Base-by-base conservation (phyloP, 306 rosid genomes). In the Inga laurina region DNA sequence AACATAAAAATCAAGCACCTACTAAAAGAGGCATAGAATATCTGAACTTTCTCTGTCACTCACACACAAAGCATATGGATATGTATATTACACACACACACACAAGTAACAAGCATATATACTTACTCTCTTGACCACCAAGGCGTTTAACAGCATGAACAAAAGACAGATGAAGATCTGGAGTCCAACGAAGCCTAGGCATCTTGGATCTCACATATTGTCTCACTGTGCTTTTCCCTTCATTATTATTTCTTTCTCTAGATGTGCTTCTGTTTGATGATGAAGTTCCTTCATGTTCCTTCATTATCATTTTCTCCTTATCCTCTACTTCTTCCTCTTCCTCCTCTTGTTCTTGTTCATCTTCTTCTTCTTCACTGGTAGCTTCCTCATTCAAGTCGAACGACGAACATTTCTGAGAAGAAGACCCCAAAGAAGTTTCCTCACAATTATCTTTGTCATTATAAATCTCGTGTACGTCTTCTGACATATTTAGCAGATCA, bases 171-270 rank as follows among this genome's bases (percentile, higher is more conserved):
- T 89, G 97, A 59, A 93, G 97, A 46, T 92, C 89, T 44, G 91
- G 91, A 79, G 94, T 92, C 94, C 97, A 91, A 4, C 93, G 92
- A 39, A 91, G 97, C 76, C 94, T 80, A 14, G 93, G 94, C 89
- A 89, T 79, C 86, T 88, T 91, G 4, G 94, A 91, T 77, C 97
- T 77, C 27, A 89, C 90, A 75, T 92, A 89, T 22, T 85, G 89
- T 82, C 97, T 87, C 14, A 91, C 93, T 64, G 74, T 81, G 19
- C 69, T 48, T 19, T 73, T 85, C 54, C 82, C 67, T 27, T 86
- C 80, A 68, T 49, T 49, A 49, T 87, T 84, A 49, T 87, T 84
- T 54, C 37, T 64, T 48, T 88, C 83, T 59, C 46, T 39, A 1
- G 71, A 27, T 56, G 51, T 30, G 7, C 66, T 80, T 22, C 19